phyloP scores from a whole-genome alignment of 257 asterid species.

The Capsicum pubescens region DNA sequence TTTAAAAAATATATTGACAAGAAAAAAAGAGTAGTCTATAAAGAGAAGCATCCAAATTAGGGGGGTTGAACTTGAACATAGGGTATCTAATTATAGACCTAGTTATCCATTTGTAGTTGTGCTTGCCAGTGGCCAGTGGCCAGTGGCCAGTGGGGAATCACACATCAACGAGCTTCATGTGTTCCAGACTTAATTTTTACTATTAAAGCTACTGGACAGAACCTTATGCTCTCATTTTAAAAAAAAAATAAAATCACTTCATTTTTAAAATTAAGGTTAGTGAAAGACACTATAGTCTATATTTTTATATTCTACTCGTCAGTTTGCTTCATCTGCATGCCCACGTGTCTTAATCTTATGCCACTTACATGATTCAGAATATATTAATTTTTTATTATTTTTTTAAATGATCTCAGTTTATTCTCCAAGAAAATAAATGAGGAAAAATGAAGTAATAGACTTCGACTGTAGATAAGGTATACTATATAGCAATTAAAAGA shows the following conservation, averaged over 20 bases:
- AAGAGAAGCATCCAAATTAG: no score
- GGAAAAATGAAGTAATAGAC: neutral
- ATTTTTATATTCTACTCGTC: neutral
- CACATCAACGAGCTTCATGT: neutral
- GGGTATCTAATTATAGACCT: neutral
- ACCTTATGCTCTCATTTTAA: constrained; percentile 21
- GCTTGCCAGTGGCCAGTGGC: constrained; percentile 4
- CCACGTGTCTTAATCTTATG: neutral
- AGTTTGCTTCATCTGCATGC: neutral
- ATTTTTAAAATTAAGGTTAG: neutral
- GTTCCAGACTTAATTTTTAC: neutral
- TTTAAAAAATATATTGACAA: no score
- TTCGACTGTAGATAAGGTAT: neutral
- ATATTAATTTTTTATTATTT: neutral
- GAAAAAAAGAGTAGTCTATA: neutral
- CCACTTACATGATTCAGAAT: constrained; percentile 2
- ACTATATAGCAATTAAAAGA: neutral
- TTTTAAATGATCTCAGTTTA: neutral
- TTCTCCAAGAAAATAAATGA: neutral
- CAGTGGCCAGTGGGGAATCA: constrained; percentile 13
- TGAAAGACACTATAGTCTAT: neutral
- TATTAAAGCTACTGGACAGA: constrained; percentile 20
- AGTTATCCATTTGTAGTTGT: constrained; percentile 4
- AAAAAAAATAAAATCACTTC: no score
- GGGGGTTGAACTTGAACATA: neutral